phyloP scores from a whole-genome alignment of 768 basidiomycete species.

The Dacryopinax primogenitus region DNA sequence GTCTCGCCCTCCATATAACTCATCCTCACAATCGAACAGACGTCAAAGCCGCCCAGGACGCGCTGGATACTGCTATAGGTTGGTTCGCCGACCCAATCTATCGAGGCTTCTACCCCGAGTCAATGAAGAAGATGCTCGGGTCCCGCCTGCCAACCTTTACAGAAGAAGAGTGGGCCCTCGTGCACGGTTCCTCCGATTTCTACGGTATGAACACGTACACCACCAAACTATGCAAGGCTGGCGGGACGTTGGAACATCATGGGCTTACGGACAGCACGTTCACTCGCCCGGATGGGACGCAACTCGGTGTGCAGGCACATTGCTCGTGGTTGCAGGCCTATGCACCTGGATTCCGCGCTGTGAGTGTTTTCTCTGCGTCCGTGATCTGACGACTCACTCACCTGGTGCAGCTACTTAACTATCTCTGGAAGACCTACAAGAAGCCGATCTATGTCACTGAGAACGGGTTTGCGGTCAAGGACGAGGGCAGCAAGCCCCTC shows the following conservation, averaged over 20 bases:
- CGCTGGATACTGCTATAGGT: slow-evolving; percentile 62
- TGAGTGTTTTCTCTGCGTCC: slow-evolving; percentile 23
- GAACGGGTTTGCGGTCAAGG: slow-evolving; percentile 59
- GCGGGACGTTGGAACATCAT: slow-evolving; percentile 52
- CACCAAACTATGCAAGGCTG: slow-evolving; percentile 46
- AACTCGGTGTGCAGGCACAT: slow-evolving; percentile 44
- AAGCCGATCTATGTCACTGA: slow-evolving; percentile 58
- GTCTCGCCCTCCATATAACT: neutral
- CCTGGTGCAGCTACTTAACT: slow-evolving; percentile 42
- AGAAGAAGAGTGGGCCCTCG: slow-evolving; percentile 41
- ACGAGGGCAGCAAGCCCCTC: slow-evolving; percentile 42
- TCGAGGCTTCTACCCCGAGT: slow-evolving; percentile 52
- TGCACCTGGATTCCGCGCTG: slow-evolving; percentile 52
- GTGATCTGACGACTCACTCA: neutral
- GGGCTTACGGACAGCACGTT: slow-evolving; percentile 49
- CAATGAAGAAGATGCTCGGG: slow-evolving; percentile 44
- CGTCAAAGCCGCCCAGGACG: slow-evolving; percentile 54
- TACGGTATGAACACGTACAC: slow-evolving; percentile 65
- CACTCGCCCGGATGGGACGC: slow-evolving; percentile 47
- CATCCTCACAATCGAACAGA: slow-evolving; percentile 30
- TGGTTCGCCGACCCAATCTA: slow-evolving; percentile 51
- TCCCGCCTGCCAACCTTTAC: slow-evolving; percentile 49
- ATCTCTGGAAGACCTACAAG: slow-evolving; percentile 49
- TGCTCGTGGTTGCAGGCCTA: slow-evolving; percentile 58
- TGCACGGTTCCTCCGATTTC: slow-evolving; percentile 55